These are phyloP conservation scores for Keqinozyma sinolaborantium DNA, from an alignment of 1,139 yeast species.

Conservation along the genomic window DNA sequence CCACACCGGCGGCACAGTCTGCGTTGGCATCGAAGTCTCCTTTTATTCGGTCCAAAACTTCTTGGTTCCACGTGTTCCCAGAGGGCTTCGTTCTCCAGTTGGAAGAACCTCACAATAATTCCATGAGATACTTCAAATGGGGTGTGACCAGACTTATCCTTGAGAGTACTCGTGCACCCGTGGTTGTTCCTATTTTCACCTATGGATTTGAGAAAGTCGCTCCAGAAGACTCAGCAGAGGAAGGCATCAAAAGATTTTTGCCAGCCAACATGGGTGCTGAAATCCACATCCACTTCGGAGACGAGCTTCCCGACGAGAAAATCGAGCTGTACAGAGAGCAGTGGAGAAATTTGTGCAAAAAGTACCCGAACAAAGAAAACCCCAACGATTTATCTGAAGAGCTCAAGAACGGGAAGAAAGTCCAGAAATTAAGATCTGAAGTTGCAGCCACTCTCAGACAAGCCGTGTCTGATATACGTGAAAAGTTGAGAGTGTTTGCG, in stretches of 20 bases:
- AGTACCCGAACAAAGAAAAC: constrained; percentile 44
- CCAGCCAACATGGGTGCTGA: constrained; percentile 69
- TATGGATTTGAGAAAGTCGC: constrained; percentile 85
- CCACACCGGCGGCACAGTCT: constrained; percentile 20
- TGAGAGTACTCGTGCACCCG: constrained; percentile 81
- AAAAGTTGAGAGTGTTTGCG: constrained; percentile 46
- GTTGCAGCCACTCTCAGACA: constrained; percentile 69
- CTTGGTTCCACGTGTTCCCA: constrained; percentile 95
- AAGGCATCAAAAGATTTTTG: constrained; percentile 50
- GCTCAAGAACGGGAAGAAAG: constrained; percentile 61
- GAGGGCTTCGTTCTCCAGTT: constrained; percentile 92
- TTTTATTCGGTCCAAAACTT: constrained; percentile 54
- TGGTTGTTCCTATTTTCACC: constrained; percentile 84
- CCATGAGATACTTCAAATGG: constrained; percentile 96
- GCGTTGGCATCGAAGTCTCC: constrained; percentile 41
- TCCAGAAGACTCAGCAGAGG: constrained; percentile 68
- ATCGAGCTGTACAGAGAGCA: constrained; percentile 58
- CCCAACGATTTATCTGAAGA: constrained; percentile 61
- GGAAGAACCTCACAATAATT: constrained; percentile 70
- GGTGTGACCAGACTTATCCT: constrained; percentile 81
- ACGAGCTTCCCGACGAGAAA: constrained; percentile 59
- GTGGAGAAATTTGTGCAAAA: constrained; percentile 64
- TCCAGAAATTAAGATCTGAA: constrained; percentile 59
- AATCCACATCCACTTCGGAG: constrained; percentile 69
- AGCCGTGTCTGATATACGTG: constrained; percentile 59